Evolutionary conservation across 352 stramenopile genomes (phyloP).

Genomic region (Blastocystis sp.): DNA sequence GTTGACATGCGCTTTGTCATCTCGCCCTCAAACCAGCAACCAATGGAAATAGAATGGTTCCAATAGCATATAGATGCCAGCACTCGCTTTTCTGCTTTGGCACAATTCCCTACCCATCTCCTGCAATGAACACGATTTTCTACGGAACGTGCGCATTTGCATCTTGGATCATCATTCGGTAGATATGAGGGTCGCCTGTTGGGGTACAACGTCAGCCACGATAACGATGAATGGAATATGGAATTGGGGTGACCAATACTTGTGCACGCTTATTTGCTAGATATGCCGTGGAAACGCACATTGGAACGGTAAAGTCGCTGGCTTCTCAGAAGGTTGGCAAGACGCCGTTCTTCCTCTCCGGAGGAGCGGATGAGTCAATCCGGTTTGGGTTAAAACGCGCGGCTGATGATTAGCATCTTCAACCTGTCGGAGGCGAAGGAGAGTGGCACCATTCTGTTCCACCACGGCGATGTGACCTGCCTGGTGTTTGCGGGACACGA

Average conservation of each 20-base stretch:
- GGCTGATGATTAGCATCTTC: constrained; percentile 54
- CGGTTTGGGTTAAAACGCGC: background rate
- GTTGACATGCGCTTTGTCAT: too few relatives aligned
- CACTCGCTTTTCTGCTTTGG: too few relatives aligned
- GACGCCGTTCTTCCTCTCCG: constrained; percentile 48
- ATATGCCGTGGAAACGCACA: constrained; percentile 66
- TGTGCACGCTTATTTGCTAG: background rate
- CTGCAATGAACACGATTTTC: constrained; percentile 59
- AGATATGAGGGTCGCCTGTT: constrained; percentile 60
- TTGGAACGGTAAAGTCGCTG: constrained; percentile 43
- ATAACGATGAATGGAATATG: constrained; percentile 17
- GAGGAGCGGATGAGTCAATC: constrained; percentile 67
- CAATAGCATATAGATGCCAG: too few relatives aligned
- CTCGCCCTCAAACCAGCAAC: too few relatives aligned
- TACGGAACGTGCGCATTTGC: constrained; percentile 23
- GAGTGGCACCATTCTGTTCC: constrained; percentile 59
- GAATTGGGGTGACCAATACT: background rate
- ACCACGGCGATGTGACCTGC: constrained; percentile 76
- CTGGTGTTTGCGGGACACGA: constrained; percentile 82
- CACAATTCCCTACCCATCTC: too few relatives aligned
- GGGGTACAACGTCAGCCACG: constrained; percentile 39
- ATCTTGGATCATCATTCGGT: background rate
- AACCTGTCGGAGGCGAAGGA: constrained; percentile 58
- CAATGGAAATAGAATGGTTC: too few relatives aligned
- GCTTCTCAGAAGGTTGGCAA: constrained; percentile 21